Conservation (phyloP, 345 rosid genomes). For the Pugionium cornutum region DNA sequence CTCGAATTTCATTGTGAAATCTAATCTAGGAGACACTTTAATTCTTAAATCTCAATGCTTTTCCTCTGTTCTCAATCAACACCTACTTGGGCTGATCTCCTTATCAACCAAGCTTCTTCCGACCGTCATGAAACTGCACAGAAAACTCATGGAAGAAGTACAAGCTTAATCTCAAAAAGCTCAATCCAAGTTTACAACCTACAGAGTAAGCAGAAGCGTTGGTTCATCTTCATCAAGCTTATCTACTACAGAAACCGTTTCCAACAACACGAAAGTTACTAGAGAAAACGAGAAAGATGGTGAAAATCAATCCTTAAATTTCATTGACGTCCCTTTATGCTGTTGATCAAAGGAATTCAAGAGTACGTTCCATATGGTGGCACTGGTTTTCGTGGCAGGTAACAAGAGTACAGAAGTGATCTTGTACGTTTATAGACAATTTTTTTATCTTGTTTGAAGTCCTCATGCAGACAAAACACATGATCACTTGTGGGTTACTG, state of each 20-base stretch:
- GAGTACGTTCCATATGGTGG: conserved; percentile 38
- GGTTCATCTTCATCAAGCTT: conserved; percentile 42
- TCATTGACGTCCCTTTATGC: background rate
- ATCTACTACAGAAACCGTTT: conserved; percentile 22
- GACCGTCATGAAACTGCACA: conserved; percentile 72
- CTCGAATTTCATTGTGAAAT: conserved; percentile 42
- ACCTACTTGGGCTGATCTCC: conserved; percentile 76
- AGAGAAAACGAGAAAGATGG: conserved; percentile 11
- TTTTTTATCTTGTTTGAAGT: background rate
- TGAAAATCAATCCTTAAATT: background rate
- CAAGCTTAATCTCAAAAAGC: conserved; percentile 40
- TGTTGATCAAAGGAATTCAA: background rate
- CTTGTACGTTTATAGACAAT: conserved; percentile 2
- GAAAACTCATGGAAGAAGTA: conserved; percentile 71
- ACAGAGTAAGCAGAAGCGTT: conserved; percentile 38
- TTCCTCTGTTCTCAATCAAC: conserved; percentile 27
- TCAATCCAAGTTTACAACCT: conserved; percentile 36
- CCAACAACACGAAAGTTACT: conserved; percentile 53
- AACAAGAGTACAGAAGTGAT: conserved; percentile 28
- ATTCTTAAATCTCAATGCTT: background rate
- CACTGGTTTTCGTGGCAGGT: conserved; percentile 48
- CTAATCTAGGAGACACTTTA: conserved; percentile 17
- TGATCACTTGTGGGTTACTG: background rate
- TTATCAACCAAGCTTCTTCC: conserved; percentile 71
- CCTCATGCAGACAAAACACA: conserved; percentile 14